A percentile compares a stretch with the other conserved stretches of the same genome.
phyloP scores from a whole-genome alignment of 73 alveolate genomes.

The Strombidium stylifer region DNA sequence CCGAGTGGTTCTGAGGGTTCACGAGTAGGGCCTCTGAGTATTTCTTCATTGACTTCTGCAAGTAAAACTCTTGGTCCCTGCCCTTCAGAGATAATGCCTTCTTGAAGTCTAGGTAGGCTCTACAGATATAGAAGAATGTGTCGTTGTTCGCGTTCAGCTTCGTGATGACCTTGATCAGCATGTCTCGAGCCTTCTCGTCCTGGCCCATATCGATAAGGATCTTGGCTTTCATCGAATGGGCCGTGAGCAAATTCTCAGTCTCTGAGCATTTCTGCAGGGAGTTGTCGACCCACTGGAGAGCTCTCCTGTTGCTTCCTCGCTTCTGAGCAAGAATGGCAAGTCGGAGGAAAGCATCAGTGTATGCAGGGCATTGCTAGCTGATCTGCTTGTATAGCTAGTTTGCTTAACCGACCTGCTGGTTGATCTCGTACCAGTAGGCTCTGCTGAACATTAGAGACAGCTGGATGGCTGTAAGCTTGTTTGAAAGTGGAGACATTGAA shows the following conservation, averaged over 20 bases:
- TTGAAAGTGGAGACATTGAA: too few species aligned
- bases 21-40: conserved; percentile 42
- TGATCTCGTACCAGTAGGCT: conserved; percentile 19
- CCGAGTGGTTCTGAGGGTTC: conserved; percentile 54
- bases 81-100: conserved; percentile 2
- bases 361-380: conserved; percentile 24
- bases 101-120: conserved; percentile 38
- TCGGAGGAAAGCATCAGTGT: conserved; percentile 62
- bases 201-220: conserved; percentile 7
- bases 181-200: conserved; percentile 12
- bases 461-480: background rate
- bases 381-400: conserved; percentile 21
- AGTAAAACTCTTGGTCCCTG: conserved; percentile 27
- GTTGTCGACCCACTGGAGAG: conserved; percentile 50
- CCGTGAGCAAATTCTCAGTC: too few species aligned
- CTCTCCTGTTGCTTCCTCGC: conserved; percentile 43
- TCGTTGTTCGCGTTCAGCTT: conserved; percentile 16
- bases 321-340: conserved; percentile 55
- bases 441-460: conserved; percentile 11
- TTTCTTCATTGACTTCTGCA: conserved; percentile 38
- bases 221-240: conserved; percentile 2
- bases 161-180: background rate
- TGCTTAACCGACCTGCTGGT: conserved; percentile 13
- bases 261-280: conserved; percentile 34
- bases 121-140: conserved; percentile 44